Percentiles rank a stretch among this genome's conserved stretches.
Evolutionary conservation across 208 protist genomes (phyloP).

Genomic region (Crithidia brevicula): DNA sequence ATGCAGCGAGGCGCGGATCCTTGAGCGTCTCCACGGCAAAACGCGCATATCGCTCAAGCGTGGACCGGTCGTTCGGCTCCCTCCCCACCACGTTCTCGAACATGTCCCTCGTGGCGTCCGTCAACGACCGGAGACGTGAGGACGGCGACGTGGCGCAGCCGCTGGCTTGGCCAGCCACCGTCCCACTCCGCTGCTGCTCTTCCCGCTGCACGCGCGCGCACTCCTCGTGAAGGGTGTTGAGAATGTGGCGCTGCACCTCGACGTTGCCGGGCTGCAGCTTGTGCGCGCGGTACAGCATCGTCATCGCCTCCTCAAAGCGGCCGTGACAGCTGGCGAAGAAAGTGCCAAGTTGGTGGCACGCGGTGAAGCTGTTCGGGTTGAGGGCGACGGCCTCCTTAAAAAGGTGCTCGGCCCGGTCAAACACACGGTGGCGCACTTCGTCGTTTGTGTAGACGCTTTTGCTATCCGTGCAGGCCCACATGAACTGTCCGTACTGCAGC

Average conservation of each 20-base stretch:
- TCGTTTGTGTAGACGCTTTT: constrained; percentile 35
- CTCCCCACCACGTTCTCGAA: constrained; percentile 51
- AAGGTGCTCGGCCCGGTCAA: constrained; percentile 58
- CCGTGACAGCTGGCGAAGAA: constrained; percentile 68
- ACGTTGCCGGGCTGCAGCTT: constrained; percentile 57
- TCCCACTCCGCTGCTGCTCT: constrained; percentile 25
- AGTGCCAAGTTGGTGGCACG: constrained; percentile 55
- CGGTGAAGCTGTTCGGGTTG: constrained; percentile 46
- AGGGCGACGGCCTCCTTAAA: constrained; percentile 48
- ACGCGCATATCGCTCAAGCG: constrained; percentile 64
- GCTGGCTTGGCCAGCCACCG: constrained; percentile 24
- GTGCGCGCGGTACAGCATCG: constrained; percentile 60
- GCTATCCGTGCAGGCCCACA: constrained; percentile 54
- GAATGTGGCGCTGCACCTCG: constrained; percentile 58
- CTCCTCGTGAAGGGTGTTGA: constrained; percentile 57
- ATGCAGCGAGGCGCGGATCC: constrained; percentile 44
- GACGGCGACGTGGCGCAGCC: neutral
- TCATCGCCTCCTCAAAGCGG: constrained; percentile 71
- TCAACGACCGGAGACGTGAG: constrained; percentile 41
- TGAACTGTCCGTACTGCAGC: constrained; percentile 68
- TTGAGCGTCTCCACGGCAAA: constrained; percentile 72
- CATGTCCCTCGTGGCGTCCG: constrained; percentile 41
- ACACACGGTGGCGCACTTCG: constrained; percentile 42
- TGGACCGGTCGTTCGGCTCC: constrained; percentile 41
- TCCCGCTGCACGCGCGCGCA: constrained; percentile 58